Conservation (phyloP, 371 early-diverging fungal genomes). For the Chytridiales sp. region DNA sequence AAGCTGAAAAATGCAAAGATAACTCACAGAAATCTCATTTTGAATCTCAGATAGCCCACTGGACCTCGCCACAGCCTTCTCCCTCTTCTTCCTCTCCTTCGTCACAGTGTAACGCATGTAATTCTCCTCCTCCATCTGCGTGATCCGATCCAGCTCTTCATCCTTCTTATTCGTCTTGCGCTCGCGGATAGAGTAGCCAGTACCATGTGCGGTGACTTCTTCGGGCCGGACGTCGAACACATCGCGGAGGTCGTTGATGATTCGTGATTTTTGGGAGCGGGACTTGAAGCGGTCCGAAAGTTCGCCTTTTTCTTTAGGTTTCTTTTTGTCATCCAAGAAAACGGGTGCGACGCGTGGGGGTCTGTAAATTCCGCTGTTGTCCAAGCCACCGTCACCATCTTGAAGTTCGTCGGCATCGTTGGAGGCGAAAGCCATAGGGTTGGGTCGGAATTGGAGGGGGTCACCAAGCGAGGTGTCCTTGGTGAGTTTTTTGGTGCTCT, state of each 20-base stretch:
- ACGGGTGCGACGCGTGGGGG: constrained; percentile 89
- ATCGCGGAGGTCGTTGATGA: constrained; percentile 81
- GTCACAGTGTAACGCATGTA: constrained; percentile 77
- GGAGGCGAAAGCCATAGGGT: constrained; percentile 69
- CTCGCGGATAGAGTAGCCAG: constrained; percentile 45
- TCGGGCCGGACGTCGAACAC: constrained; percentile 90
- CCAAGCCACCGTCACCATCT: constrained; percentile 20
- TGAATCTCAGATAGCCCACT: constrained; percentile 66
- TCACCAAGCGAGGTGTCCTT: constrained; percentile 38
- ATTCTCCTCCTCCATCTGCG: constrained; percentile 86
- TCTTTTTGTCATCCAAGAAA: constrained; percentile 66
- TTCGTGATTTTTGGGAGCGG: constrained; percentile 73
- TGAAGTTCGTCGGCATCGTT: constrained; percentile 21
- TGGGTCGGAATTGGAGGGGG: constrained; percentile 85
- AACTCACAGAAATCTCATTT: constrained; percentile 80
- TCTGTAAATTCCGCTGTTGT: constrained; percentile 62
- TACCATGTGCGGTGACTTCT: constrained; percentile 66
- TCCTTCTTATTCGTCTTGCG: constrained; percentile 48
- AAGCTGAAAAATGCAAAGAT: not conserved
- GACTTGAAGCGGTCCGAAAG: constrained; percentile 38
- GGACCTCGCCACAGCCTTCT: constrained; percentile 56
- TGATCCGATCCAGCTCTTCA: constrained; percentile 62
- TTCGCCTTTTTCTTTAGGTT: constrained; percentile 8
- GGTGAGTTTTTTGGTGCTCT: not conserved
- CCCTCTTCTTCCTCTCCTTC: constrained; percentile 65